Conservation (phyloP, 371 early-diverging fungal genomes). For the Nosema bombycis region DNA sequence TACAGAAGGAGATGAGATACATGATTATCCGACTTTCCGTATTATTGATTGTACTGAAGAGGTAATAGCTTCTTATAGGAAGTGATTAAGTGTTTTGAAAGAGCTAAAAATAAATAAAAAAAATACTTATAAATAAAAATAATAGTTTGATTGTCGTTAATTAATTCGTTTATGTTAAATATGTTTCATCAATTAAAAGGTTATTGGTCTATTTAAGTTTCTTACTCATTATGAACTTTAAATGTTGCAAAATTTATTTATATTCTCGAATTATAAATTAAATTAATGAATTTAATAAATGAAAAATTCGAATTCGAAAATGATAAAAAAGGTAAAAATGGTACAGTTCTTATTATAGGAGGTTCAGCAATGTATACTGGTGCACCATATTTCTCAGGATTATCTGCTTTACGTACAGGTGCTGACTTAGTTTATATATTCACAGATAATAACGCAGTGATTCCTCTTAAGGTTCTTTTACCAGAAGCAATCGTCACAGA, state of each 20-base stretch:
- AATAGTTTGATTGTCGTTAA: not conserved
- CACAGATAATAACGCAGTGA: slow-evolving; percentile 73
- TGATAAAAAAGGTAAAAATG: slow-evolving; percentile 51
- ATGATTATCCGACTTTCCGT: not conserved
- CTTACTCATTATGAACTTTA: no score
- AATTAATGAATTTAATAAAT: no score
- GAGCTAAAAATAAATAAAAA: no score
- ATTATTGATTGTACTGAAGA: not conserved
- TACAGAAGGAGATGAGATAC: not conserved
- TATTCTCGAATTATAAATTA: no score
- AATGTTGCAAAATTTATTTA: no score
- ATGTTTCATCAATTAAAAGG: not conserved
- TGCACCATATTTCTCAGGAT: slow-evolving; percentile 80
- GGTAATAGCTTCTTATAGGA: not conserved
- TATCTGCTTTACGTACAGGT: slow-evolving; percentile 74
- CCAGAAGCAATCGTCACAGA: slow-evolving; percentile 54
- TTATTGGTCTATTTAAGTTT: not conserved
- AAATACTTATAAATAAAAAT: no score
- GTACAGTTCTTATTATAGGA: slow-evolving; percentile 55
- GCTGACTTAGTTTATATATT: slow-evolving; percentile 80
- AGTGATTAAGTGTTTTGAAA: no score
- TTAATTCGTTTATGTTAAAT: not conserved
- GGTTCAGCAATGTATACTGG: slow-evolving; percentile 70
- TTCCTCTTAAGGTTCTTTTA: slow-evolving; percentile 69
- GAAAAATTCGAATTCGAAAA: slow-evolving; percentile 11